Conservation (phyloP, 2,329 filamentous ascomycete genomes). For the Fragosphaeria purpurea region DNA sequence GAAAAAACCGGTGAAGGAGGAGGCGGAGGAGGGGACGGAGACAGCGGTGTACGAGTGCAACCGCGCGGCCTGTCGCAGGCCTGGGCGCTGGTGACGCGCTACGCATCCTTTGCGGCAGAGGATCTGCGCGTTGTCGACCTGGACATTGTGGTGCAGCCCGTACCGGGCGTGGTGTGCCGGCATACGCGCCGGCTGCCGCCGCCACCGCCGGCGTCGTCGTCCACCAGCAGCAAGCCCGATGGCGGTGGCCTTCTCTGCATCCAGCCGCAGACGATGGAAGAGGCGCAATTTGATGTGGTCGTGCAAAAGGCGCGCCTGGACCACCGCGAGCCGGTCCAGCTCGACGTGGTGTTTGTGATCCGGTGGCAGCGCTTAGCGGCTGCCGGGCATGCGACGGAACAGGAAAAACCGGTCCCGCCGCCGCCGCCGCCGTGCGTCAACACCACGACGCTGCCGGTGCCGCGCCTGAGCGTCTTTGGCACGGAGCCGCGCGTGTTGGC, state of each 20-base stretch:
- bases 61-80: conserved; percentile 61
- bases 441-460: conserved; percentile 62
- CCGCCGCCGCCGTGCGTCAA: conserved; percentile 30
- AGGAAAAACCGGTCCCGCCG: too few relatives aligned
- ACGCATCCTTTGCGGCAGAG: conserved; percentile 68
- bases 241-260: conserved; percentile 32
- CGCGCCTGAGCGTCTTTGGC: conserved; percentile 69
- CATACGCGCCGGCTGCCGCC: conserved; percentile 31
- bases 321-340: conserved; percentile 62
- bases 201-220: conserved; percentile 27
- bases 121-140: conserved; percentile 55
- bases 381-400: conserved; percentile 13
- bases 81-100: conserved; percentile 67
- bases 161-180: conserved; percentile 50
- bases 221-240: conserved; percentile 20
- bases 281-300: conserved; percentile 62
- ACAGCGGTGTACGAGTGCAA: conserved; percentile 2
- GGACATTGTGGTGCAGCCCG: conserved; percentile 37
- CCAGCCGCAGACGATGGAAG: conserved; percentile 56
- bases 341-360: conserved; percentile 68
- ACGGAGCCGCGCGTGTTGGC: conserved; percentile 79
- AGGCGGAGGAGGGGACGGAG: neutral
- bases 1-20: too few relatives aligned
- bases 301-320: conserved; percentile 71
- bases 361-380: conserved; percentile 57